phyloP scores from a whole-genome alignment of 1,284 basidiomycete genomes.

The Malassezia equina region DNA sequence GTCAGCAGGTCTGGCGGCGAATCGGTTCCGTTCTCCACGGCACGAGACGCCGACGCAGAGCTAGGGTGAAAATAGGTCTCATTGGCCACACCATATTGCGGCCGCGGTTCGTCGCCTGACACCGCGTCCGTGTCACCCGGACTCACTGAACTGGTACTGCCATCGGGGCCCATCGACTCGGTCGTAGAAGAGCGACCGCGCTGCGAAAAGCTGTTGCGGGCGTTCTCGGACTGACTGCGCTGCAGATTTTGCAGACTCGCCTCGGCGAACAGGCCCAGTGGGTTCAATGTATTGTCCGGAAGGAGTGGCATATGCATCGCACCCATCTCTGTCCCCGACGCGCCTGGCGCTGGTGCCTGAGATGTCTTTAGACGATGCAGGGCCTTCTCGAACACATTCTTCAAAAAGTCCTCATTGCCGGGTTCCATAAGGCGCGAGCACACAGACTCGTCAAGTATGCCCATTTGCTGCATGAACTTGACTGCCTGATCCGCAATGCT shows the following conservation, averaged over 20 bases:
- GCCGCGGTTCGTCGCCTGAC: not conserved
- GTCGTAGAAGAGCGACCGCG: not conserved
- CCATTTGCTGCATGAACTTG: slow-evolving; percentile 6
- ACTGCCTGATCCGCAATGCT: not conserved
- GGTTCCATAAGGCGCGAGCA: not conserved
- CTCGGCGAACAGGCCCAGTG: slow-evolving; percentile 46
- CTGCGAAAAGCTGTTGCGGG: not conserved
- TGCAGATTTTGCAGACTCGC: slow-evolving; percentile 43
- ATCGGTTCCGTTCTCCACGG: slow-evolving; percentile 72
- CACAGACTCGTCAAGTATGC: not conserved
- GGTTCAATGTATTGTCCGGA: slow-evolving; percentile 49
- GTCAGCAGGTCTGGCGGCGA: slow-evolving; percentile 71
- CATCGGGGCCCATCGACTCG: not conserved
- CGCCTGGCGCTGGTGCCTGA: not conserved
- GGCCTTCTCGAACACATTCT: not conserved
- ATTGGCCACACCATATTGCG: slow-evolving; percentile 66
- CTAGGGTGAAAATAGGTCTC: slow-evolving; percentile 72
- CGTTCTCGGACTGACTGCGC: slow-evolving; percentile 17
- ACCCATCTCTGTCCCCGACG: not conserved
- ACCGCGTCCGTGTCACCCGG: not conserved
- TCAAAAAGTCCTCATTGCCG: not conserved
- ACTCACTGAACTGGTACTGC: not conserved
- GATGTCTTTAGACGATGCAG: not conserved
- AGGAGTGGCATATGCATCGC: slow-evolving; percentile 54
- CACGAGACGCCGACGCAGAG: slow-evolving; percentile 55